Evolutionary conservation across 2,329 filamentous ascomycete species (phyloP).

Genomic region (Capronia epimyces): DNA sequence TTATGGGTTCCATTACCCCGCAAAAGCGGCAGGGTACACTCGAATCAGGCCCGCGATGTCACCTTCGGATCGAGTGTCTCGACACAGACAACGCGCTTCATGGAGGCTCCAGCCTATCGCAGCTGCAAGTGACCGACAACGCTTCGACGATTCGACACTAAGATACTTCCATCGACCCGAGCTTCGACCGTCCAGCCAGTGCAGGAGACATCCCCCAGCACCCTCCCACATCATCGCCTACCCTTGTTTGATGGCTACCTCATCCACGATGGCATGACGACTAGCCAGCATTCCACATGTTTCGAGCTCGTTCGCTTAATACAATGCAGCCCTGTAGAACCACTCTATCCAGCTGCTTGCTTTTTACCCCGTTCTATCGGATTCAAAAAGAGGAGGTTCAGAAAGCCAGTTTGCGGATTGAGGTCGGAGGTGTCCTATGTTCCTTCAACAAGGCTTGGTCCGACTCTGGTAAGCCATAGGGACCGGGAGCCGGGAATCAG

Average conservation of each 20-base stretch:
- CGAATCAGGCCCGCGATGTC: conserved; percentile 2
- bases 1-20: conserved; percentile 16
- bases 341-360: neutral
- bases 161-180: conserved; percentile 19
- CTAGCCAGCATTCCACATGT: no score
- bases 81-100: conserved; percentile 5
- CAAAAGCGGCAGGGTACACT: conserved; percentile 4
- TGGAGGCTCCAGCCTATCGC: neutral
- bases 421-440: neutral
- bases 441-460: no score
- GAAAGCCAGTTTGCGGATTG: no score
- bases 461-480: no score
- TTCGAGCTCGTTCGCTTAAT: no score
- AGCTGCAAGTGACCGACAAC: neutral
- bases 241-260: neutral
- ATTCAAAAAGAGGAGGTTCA: neutral
- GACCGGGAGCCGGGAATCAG: no score
- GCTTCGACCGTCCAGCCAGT: conserved; percentile 7
- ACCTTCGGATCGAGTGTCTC: conserved; percentile 8
- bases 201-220: neutral
- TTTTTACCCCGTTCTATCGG: neutral
- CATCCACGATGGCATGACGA: no score
- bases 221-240: conserved; percentile 1
- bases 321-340: neutral
- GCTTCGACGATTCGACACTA: neutral